phyloP scores from a whole-genome alignment of 2,329 filamentous ascomycete species.

The Beauveria caledonica region DNA sequence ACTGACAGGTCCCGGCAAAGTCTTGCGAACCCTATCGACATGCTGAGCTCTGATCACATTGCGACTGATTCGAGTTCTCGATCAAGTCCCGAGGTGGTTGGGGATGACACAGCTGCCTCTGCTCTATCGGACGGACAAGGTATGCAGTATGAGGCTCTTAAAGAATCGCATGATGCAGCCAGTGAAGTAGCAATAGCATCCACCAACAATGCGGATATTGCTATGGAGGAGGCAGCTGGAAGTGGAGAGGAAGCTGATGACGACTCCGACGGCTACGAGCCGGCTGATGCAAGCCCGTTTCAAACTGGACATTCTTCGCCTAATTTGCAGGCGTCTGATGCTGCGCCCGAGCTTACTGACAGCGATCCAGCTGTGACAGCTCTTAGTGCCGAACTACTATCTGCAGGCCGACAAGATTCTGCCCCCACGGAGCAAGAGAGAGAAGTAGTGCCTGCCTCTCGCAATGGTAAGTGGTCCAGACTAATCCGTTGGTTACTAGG shows the following conservation, averaged over 20 bases:
- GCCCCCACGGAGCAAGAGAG: constrained; percentile 21
- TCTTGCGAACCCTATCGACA: neutral
- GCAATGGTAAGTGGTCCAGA: neutral
- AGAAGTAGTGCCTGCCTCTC: constrained; percentile 31
- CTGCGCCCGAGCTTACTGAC: neutral
- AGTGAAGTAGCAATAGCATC: neutral
- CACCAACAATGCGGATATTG: constrained; percentile 12
- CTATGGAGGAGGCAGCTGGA: constrained; percentile 12
- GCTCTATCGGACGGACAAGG: neutral
- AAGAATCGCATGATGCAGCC: neutral
- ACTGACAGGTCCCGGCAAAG: neutral
- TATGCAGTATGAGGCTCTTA: neutral
- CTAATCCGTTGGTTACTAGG: neutral
- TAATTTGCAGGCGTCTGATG: neutral
- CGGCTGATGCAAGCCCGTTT: constrained; percentile 33
- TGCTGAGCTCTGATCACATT: constrained; percentile 8
- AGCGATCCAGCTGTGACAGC: constrained; percentile 3
- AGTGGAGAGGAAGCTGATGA: constrained; percentile 16
- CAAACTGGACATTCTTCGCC: constrained; percentile 12
- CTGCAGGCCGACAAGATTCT: constrained; percentile 19
- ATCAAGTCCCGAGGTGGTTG: neutral
- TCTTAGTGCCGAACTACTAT: constrained; percentile 20
- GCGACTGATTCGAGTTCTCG: constrained; percentile 3
- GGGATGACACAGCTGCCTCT: neutral
- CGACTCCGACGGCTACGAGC: constrained; percentile 47